phyloP scores from a whole-genome alignment of 257 asterid species.

The Handroanthus guayacan region DNA sequence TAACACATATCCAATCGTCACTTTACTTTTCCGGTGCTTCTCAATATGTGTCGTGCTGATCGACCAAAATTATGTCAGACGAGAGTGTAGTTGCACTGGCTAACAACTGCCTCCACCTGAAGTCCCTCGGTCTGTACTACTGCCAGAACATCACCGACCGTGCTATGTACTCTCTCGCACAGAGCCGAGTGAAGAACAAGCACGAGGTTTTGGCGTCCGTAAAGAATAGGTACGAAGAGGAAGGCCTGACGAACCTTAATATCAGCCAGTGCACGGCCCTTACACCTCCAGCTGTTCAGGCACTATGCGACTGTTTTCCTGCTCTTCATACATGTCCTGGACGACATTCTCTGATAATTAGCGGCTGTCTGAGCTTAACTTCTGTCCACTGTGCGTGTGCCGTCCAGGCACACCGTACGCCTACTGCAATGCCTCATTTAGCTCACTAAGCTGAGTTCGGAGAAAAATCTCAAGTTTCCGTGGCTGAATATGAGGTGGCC shows the following conservation, averaged over 20 bases:
- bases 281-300: conserved; percentile 98
- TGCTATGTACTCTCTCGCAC: conserved; percentile 94
- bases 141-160: conserved; percentile 90
- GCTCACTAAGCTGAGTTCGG: conserved; percentile 59
- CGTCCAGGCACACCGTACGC: conserved; percentile 65
- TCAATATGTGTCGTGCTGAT: neutral
- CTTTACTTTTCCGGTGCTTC: neutral
- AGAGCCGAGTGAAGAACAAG: conserved; percentile 67
- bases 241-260: conserved; percentile 85
- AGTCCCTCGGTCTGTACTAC: conserved; percentile 84
- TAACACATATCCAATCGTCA: neutral
- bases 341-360: conserved; percentile 85
- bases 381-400: conserved; percentile 91
- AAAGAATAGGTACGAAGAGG: conserved; percentile 72
- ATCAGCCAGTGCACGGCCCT: conserved; percentile 99
- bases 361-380: conserved; percentile 87
- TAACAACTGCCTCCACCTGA: conserved; percentile 75
- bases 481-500: neutral
- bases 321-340: conserved; percentile 91
- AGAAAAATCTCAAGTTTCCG: neutral
- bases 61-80: conserved; percentile 44
- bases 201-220: conserved; percentile 66
- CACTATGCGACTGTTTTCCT: conserved; percentile 91
- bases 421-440: conserved; percentile 55
- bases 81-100: conserved; percentile 92